These are phyloP conservation scores for Phytophthora pisi DNA, from an alignment of 352 stramenopile genomes.

Conservation along the genomic window DNA sequence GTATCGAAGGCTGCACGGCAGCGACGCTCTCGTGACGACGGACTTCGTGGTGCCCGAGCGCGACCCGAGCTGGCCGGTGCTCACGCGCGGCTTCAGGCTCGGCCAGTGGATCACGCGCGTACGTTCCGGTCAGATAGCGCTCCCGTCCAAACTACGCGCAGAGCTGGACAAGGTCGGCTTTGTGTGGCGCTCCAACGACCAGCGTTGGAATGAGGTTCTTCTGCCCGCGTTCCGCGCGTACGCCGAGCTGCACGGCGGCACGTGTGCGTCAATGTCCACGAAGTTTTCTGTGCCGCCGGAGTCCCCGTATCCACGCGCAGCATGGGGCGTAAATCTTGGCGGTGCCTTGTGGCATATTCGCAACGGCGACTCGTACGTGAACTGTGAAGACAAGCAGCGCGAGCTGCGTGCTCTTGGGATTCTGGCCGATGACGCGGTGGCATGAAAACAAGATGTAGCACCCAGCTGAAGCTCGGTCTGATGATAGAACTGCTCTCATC, in stretches of 20 bases:
- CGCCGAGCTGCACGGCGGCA: constrained; percentile 51
- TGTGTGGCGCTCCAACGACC: constrained; percentile 77
- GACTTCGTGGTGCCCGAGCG: constrained; percentile 77
- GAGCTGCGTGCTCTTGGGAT: constrained; percentile 65
- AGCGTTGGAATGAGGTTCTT: constrained; percentile 66
- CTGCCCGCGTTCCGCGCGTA: constrained; percentile 74
- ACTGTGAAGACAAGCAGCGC: constrained; percentile 66
- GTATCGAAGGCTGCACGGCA: constrained; percentile 52
- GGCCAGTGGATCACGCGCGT: constrained; percentile 79
- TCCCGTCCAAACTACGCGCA: constrained; percentile 46
- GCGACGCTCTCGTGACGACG: constrained; percentile 57
- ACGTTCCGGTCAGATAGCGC: constrained; percentile 47
- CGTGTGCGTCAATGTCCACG: constrained; percentile 71
- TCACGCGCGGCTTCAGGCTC: constrained; percentile 64
- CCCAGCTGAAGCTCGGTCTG: not conserved
- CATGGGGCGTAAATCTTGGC: constrained; percentile 79
- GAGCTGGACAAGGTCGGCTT: constrained; percentile 73
- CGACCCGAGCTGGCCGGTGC: constrained; percentile 54
- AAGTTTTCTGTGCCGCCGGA: constrained; percentile 74
- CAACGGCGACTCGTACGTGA: constrained; percentile 81
- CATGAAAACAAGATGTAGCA: constrained; percentile 15
- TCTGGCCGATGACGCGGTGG: constrained; percentile 35
- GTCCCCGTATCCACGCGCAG: constrained; percentile 53
- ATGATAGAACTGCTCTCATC: not conserved
- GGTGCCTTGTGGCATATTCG: constrained; percentile 85